Conservation (phyloP, 2,329 filamentous ascomycete genomes). For the Colletotrichum scovillei region DNA sequence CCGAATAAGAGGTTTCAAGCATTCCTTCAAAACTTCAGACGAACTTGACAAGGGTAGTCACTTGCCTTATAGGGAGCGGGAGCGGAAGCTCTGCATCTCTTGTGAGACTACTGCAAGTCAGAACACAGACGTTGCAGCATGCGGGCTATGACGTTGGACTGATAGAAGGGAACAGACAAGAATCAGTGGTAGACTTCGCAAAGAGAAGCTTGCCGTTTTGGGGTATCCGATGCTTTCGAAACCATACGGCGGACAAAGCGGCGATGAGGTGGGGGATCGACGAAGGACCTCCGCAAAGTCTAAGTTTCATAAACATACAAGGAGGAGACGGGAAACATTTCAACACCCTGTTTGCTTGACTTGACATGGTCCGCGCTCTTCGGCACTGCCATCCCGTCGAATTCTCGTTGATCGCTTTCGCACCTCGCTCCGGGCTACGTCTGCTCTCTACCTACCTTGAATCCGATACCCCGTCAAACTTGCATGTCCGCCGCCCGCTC, state of each 20-base stretch:
- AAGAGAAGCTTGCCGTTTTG: not conserved
- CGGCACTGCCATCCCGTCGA: not conserved
- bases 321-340: not conserved
- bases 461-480: not conserved
- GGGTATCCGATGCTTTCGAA: slow-evolving; percentile 21
- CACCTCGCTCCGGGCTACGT: not conserved
- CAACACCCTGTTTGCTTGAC: not conserved
- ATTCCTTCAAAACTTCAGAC: slow-evolving; percentile 4
- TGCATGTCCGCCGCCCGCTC: not conserved
- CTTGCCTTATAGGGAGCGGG: not conserved
- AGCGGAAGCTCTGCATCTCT: not conserved
- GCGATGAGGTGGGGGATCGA: not conserved
- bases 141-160: not conserved
- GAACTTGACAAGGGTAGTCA: slow-evolving; percentile 1
- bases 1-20: slow-evolving; percentile 21
- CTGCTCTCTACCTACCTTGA: not conserved
- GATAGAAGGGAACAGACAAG: not conserved
- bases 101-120: not conserved
- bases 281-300: not conserved
- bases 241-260: not conserved
- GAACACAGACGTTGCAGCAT: not conserved
- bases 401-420: not conserved
- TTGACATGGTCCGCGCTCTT: not conserved
- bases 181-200: not conserved
- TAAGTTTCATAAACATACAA: slow-evolving; percentile 2